Evolutionary conservation across 1,139 yeast genomes (phyloP), one percentile per base, ranked within the genome.

Genomic region (Casaregolazyma suthepensis): DNA sequence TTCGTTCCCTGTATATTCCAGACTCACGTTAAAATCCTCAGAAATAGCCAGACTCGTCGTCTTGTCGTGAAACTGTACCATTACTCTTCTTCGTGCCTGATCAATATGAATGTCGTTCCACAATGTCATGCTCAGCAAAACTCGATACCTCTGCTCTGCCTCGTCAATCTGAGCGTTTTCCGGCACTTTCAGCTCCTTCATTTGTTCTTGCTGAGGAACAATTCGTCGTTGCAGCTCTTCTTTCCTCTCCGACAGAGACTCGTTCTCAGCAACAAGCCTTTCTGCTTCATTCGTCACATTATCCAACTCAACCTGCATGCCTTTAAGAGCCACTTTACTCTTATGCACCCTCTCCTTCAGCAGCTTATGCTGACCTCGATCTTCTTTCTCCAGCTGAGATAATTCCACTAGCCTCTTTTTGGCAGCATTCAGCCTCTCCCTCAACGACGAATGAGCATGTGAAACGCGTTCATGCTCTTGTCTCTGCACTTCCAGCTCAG

Each of bases 131-230:
- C 37, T 20, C 13, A 47, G 35, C 17, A 45, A 37, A 13, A 29
- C 42, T 1, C 48, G 48, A 17, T 45, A 45, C 12, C 20, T 29
- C 19, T 29, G 42, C 15, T 45, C 42, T 7, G 19, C 42, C 20
- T 47, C 44, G 5, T 22, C 35, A 22, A 47, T 45, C 22, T 47
- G 45, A n/a, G 45, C 44, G 17, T 47, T 35, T 5, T 47, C 50
- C 40, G 42, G 26, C 17, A 26, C 38, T 19, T 23, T 15, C 15
- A 47, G 44, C 19, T 26, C 23, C 23, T 46, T 45, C 10, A 15
- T 29, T 5, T 19, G 38, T 35, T 50, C 53, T 18, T 22, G 19
- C 6, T 31, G 29, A 9, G 46, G 48, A 35, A 53, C 37, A 5
- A n/a, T 43, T n/a, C 23, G 23, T 5, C 20, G 18, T 15, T 46